phyloP scores from a whole-genome alignment of 2,329 filamentous ascomycete species.

The Apiospora arundinis region DNA sequence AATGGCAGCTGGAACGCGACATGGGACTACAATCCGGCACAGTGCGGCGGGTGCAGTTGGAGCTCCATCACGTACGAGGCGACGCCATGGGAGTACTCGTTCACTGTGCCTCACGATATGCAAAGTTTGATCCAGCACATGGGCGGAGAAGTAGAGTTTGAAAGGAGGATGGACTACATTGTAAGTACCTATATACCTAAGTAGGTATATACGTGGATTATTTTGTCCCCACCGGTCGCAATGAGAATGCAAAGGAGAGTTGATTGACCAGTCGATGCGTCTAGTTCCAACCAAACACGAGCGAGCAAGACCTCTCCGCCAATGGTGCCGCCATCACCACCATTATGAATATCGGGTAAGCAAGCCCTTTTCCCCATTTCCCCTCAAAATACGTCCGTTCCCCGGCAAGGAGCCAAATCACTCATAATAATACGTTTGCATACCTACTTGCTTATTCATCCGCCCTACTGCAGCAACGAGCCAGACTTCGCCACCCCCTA shows the following conservation, averaged over 20 bases:
- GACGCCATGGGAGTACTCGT: slow-evolving; percentile 75
- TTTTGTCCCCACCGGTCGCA: no score
- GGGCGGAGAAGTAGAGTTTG: slow-evolving; percentile 64
- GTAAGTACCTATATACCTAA: slow-evolving; percentile 52
- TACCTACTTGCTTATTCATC: slow-evolving; percentile 41
- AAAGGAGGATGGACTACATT: slow-evolving; percentile 67
- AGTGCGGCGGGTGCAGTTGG: slow-evolving; percentile 65
- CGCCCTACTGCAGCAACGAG: slow-evolving; percentile 66
- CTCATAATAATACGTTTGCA: no score
- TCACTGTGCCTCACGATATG: slow-evolving; percentile 61
- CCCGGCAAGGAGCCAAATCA: no score
- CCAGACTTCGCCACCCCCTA: slow-evolving; percentile 67
- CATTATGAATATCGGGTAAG: slow-evolving; percentile 34
- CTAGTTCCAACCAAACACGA: slow-evolving; percentile 32
- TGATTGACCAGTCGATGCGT: background rate
- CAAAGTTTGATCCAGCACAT: slow-evolving; percentile 61
- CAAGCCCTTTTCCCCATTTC: slow-evolving; percentile 43
- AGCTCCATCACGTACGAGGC: slow-evolving; percentile 76
- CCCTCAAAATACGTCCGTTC: slow-evolving; percentile 45
- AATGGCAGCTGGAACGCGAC: slow-evolving; percentile 71
- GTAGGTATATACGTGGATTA: slow-evolving; percentile 37
- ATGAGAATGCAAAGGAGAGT: slow-evolving; percentile 31
- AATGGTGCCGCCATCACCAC: slow-evolving; percentile 32
- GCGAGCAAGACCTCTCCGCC: slow-evolving; percentile 29
- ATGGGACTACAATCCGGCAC: slow-evolving; percentile 53